Conservation (phyloP, 176 grass and related monocot species). For the Triticum monococcum region DNA sequence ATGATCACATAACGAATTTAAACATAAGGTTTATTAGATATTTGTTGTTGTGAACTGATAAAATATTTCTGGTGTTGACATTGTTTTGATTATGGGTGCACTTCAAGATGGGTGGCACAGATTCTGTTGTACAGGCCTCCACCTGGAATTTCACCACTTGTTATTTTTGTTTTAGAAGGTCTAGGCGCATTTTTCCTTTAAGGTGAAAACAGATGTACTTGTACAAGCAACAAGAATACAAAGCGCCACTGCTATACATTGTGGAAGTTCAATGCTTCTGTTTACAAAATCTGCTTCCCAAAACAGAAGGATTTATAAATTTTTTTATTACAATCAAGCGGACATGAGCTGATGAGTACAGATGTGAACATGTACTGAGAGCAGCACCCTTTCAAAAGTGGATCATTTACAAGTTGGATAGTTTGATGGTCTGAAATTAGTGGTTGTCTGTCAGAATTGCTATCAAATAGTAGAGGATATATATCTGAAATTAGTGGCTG, state of each 20-base stretch:
- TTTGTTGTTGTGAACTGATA: constrained; percentile 9
- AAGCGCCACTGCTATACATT: background rate
- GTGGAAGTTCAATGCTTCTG: background rate
- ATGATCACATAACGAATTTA: constrained; percentile 17
- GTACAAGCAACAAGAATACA: background rate
- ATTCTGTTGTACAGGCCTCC: background rate
- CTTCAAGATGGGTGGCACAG: constrained; percentile 3
- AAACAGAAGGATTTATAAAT: background rate
- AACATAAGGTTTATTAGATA: constrained; percentile 16
- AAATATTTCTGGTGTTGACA: background rate
- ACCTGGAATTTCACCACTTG: background rate
- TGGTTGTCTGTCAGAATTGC: too few species aligned
- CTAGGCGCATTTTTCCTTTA: background rate
- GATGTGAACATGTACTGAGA: too few species aligned
- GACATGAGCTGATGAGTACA: background rate
- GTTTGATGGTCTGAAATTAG: too few species aligned
- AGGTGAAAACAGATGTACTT: background rate
- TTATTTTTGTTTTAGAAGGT: background rate
- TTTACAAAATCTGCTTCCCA: background rate
- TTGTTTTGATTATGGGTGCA: background rate
- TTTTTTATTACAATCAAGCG: background rate
- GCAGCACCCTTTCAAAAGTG: too few species aligned
- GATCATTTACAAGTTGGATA: too few species aligned
- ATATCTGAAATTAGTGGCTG: too few species aligned
- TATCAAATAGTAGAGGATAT: too few species aligned